Evolutionary conservation across 768 basidiomycete species (phyloP), one percentile per base, ranked within the genome.

Genomic region (Tricholoma matsutake): DNA sequence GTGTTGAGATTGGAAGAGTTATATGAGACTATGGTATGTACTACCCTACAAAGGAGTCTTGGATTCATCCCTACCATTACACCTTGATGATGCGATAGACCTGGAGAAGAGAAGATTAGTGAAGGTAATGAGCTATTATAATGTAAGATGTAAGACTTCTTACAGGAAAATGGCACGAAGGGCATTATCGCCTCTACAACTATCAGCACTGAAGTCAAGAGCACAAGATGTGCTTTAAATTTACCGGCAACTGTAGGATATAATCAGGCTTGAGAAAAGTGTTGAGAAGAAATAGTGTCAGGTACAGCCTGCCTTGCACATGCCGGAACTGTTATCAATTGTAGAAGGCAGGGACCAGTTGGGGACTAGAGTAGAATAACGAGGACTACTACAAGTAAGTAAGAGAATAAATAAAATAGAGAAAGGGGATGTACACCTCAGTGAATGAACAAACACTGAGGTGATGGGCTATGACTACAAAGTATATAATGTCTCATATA

Each of bases 31-130:
- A 34, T n/a, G 47, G 60, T 34, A 54, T 20, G 56, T 56, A 70
- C 84, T 72, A 94, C 93, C 92, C 94, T 60, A 96, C 93, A 71
- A 94, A 97, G 67, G 92, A 95, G 74, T 96, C 95, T 75, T 96
- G 93, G 89, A 53, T 89, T 90, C 93, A 96, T 96, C 67, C 94
- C 94, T 64, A 96, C 90, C 94, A 96, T 96, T 65, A 95, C 91
- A 81, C 92, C 91, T 71, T 90, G 88, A 79, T 96, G 93, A 75
- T 92, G 89, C 92, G 71, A 97, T 95, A 22, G 94, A 94, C 54
- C 89, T 91, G 64, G 14, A 20, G 63, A 57, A 45, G 22, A 7
- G 25, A 16, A 22, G 57, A 60, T 61, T 51, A 47, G 56, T 10
- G 16, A 59, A 22, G 28, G 28, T 39, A 53, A 11, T 29, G 25